Percentiles rank a stretch among this genome's conserved stretches.
phyloP scores from a whole-genome alignment of 805 yeast genomes.

The Lachancea nothofagi region DNA sequence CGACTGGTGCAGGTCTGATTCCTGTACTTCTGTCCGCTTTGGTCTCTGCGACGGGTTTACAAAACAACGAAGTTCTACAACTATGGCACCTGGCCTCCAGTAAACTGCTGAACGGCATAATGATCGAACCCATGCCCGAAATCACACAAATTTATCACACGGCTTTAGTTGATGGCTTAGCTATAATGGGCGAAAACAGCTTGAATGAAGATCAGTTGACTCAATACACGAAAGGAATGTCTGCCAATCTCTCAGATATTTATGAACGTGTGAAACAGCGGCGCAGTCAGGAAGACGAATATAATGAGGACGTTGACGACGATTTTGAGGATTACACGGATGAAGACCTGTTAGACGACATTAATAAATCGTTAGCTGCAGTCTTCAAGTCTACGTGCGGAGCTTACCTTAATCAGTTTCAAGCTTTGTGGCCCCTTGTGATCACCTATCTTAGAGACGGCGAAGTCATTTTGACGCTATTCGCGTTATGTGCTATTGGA shows the following conservation, averaged over 20 bases:
- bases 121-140: constrained; percentile 78
- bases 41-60: constrained; percentile 42
- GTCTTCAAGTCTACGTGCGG: constrained; percentile 59
- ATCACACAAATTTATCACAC: constrained; percentile 72
- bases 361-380: constrained; percentile 66
- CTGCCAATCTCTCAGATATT: constrained; percentile 57
- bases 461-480: constrained; percentile 61
- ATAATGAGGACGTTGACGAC: constrained; percentile 78
- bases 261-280: constrained; percentile 66
- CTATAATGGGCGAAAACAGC: constrained; percentile 59
- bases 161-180: constrained; percentile 61
- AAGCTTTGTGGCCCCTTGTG: constrained; percentile 56
- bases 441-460: constrained; percentile 56
- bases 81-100: constrained; percentile 69
- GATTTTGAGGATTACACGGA: constrained; percentile 82
- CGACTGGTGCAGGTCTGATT: constrained; percentile 79
- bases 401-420: constrained; percentile 60
- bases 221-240: constrained; percentile 53
- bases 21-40: constrained; percentile 69
- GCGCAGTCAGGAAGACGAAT: constrained; percentile 75
- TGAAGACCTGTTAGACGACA: constrained; percentile 83
- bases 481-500: constrained; percentile 74
- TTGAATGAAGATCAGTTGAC: constrained; percentile 51
- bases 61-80: constrained; percentile 54
- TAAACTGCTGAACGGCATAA: constrained; percentile 61